Evolutionary conservation across 441 rosid genomes (phyloP).

Genomic region (Pelargonium cotyledonis): DNA sequence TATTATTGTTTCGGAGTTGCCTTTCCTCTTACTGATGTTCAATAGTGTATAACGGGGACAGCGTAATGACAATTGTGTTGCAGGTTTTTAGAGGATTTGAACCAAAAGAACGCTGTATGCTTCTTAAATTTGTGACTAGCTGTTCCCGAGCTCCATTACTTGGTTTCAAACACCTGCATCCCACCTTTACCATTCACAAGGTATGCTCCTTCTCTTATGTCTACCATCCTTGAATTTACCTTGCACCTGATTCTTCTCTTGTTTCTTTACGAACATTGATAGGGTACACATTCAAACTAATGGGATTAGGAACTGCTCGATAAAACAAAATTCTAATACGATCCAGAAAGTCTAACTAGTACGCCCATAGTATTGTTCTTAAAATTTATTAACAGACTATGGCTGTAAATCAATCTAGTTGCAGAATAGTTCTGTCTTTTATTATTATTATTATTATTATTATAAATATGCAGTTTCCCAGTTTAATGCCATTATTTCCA

Average conservation of each 20-base stretch:
- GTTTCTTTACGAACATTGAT: constrained; percentile 6
- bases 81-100: constrained; percentile 88
- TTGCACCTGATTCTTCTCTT: neutral
- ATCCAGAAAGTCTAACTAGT: neutral
- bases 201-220: constrained; percentile 28
- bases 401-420: neutral
- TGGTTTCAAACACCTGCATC: constrained; percentile 93
- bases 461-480: no score
- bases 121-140: constrained; percentile 97
- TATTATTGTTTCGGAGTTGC: neutral
- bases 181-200: constrained; percentile 93
- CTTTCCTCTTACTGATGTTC: neutral
- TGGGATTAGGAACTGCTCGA: neutral
- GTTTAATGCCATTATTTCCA: neutral
- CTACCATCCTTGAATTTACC: neutral
- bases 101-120: constrained; percentile 84
- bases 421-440: no score
- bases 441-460: no score
- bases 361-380: neutral
- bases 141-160: constrained; percentile 96
- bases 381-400: neutral
- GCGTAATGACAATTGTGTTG: constrained; percentile 12
- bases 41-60: neutral
- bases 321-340: neutral
- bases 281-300: neutral